Evolutionary conservation across 1,284 basidiomycete species (phyloP).

Genomic region (Inonotus hispidus): DNA sequence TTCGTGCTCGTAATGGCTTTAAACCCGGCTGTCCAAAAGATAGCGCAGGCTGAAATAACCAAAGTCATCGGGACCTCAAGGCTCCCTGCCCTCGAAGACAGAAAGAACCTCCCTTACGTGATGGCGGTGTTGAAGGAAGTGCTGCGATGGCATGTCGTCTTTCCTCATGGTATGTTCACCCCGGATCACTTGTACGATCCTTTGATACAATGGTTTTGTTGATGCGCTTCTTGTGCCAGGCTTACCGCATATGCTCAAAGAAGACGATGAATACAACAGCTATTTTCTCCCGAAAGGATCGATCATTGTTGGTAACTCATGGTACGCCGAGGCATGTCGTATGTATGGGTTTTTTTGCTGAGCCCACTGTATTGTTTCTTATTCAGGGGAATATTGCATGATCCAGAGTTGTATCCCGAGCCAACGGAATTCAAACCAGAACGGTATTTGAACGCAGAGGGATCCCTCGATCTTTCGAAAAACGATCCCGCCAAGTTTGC

Average conservation of each 20-base stretch:
- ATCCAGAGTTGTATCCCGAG: slow-evolving; percentile 11
- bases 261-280: slow-evolving; percentile 19
- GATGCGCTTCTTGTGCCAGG: neutral
- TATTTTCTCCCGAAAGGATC: slow-evolving; percentile 20
- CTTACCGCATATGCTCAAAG: slow-evolving; percentile 16
- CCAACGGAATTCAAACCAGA: slow-evolving; percentile 16
- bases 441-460: slow-evolving; percentile 12
- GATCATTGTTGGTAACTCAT: slow-evolving; percentile 18
- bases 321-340: slow-evolving; percentile 4
- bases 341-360: neutral
- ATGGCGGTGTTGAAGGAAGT: slow-evolving; percentile 57
- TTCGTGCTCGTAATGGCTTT: slow-evolving; percentile 52
- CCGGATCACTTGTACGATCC: neutral
- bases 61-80: slow-evolving; percentile 52
- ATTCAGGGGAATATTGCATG: slow-evolving; percentile 30
- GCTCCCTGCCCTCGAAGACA: slow-evolving; percentile 56
- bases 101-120: slow-evolving; percentile 52
- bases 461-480: neutral
- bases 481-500: slow-evolving; percentile 11
- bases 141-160: slow-evolving; percentile 55
- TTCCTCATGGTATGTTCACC: slow-evolving; percentile 29
- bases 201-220: neutral
- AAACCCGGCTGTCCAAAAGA: slow-evolving; percentile 44
- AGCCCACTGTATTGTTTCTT: neutral
- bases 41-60: slow-evolving; percentile 60